Percentiles rank a stretch among this genome's conserved stretches.
Evolutionary conservation across 2,329 filamentous ascomycete genomes (phyloP).

Genomic region (Periconia digitata): DNA sequence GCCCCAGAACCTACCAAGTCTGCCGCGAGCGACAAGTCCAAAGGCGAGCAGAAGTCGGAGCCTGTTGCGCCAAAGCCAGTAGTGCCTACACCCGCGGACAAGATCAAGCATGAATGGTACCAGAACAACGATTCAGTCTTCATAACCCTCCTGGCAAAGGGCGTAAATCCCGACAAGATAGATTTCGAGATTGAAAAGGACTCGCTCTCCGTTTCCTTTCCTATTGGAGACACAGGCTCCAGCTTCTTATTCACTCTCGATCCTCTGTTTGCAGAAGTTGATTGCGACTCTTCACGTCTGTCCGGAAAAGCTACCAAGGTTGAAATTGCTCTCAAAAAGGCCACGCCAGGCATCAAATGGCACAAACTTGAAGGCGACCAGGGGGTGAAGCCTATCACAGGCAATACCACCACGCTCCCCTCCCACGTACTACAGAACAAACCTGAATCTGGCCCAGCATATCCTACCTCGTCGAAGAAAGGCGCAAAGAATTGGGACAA

Average conservation of each 20-base stretch:
- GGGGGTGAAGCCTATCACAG: conserved; percentile 12
- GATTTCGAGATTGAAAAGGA: conserved; percentile 55
- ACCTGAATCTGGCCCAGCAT: conserved; percentile 56
- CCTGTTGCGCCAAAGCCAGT: conserved; percentile 30
- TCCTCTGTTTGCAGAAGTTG: conserved; percentile 68
- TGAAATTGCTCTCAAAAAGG: conserved; percentile 73
- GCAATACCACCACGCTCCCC: conserved; percentile 14
- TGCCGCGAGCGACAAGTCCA: not conserved
- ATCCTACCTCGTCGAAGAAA: conserved; percentile 82
- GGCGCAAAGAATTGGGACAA: conserved; percentile 95
- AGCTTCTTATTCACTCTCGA: conserved; percentile 65
- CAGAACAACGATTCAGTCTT: conserved; percentile 63
- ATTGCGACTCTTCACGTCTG: conserved; percentile 61
- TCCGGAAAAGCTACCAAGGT: conserved; percentile 76
- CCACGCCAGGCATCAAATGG: conserved; percentile 68
- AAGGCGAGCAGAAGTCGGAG: not conserved
- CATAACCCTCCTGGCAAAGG: conserved; percentile 67
- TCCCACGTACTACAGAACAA: conserved; percentile 22
- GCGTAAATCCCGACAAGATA: conserved; percentile 58
- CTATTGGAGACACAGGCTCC: conserved; percentile 52
- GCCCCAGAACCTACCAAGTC: conserved; percentile 31
- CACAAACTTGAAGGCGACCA: conserved; percentile 53
- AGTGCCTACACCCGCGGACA: conserved; percentile 52
- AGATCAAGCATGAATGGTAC: conserved; percentile 71
- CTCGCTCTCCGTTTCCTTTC: conserved; percentile 61